Conservation (phyloP, 2,329 filamentous ascomycete species). For the Penicillium sp. region DNA sequence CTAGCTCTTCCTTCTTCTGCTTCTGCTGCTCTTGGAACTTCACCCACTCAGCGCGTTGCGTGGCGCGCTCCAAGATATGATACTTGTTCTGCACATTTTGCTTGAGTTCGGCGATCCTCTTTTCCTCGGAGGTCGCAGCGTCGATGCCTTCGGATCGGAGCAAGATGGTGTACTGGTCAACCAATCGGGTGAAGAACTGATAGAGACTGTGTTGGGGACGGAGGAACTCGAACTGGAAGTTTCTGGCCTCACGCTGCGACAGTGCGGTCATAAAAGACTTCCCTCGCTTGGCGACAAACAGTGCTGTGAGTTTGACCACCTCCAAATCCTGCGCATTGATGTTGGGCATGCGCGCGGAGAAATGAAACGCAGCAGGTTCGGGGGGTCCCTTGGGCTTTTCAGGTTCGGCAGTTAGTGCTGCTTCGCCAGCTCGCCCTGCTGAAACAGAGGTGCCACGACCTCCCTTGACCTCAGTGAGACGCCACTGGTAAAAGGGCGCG, state of each 20-base stretch:
- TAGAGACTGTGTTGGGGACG: conserved; percentile 93
- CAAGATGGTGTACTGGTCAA: conserved; percentile 88
- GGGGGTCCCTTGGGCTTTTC: conserved; percentile 75
- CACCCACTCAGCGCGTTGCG: conserved; percentile 78
- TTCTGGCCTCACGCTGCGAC: conserved; percentile 80
- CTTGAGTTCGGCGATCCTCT: conserved; percentile 66
- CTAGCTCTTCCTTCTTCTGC: conserved; percentile 80
- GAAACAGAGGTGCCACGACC: conserved; percentile 75
- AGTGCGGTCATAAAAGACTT: conserved; percentile 85
- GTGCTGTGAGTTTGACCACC: conserved; percentile 67
- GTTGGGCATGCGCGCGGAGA: conserved; percentile 93
- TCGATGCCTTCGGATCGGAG: conserved; percentile 63
- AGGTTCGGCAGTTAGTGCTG: conserved; percentile 47
- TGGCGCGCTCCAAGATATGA: conserved; percentile 71
- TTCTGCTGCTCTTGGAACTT: conserved; percentile 81
- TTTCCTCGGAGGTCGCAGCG: conserved; percentile 65
- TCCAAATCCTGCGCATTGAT: conserved; percentile 91
- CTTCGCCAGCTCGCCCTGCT: conserved; percentile 66
- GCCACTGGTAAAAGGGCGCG: conserved; percentile 84
- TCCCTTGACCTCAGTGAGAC: conserved; percentile 75
- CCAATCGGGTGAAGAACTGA: conserved; percentile 86
- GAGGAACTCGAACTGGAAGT: conserved; percentile 94
- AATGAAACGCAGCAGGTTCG: conserved; percentile 80
- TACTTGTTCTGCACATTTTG: conserved; percentile 74
- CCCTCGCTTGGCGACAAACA: conserved; percentile 90